Base-by-base conservation (phyloP, 768 basidiomycete genomes). In the Boletus barrowsii region DNA sequence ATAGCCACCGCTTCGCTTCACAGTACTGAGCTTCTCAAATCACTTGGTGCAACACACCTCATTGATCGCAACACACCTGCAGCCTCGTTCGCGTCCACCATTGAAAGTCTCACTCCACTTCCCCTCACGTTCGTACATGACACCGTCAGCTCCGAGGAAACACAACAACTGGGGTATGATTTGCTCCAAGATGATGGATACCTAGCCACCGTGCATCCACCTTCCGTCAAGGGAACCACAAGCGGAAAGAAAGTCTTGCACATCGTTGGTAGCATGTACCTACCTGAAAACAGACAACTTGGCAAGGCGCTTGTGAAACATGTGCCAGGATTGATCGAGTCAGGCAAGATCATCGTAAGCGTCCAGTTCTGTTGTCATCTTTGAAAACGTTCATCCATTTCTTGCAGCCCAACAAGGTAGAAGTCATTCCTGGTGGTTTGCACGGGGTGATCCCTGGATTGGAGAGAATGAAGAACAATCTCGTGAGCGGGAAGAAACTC, bases 1-100 rank as follows among this genome's bases (percentile, higher is more conserved):
- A 65, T 73, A 37, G 62, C 72, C n/a, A 74, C 72, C 1, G 65
- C 73, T 5, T 73, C 74, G 3, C 53, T 57, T 15, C 62, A 69
- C 51, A 69, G 73, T 49, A 53, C 57, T 0, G 61, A 47, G 5
- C 61, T 61, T 20, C 61, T 73, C 37, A 65, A 63, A 44, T 62
- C 65, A 4, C 59, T 72, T 5, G 72, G 72, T 40, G 70, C 72
- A 29, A 73, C 71, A 0, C 62, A 68, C 52, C 58, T 73, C 18
- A 57, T 76, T 37, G 69, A 69, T 62, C 58, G 64, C 20, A 54
- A 63, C 52, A 51, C 63, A 7, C 26, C 61, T 9, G 26, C 53
- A 1, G 4, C 52, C 13, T 24, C 48, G 14, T 43, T 55, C 5
- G 41, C 32, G 4, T 43, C 33, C 3, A 18, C 10, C 14, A 22